Evolutionary conservation across 129 eudicot species (phyloP).

Genomic region (Chrysanthemum lavandulifolium): DNA sequence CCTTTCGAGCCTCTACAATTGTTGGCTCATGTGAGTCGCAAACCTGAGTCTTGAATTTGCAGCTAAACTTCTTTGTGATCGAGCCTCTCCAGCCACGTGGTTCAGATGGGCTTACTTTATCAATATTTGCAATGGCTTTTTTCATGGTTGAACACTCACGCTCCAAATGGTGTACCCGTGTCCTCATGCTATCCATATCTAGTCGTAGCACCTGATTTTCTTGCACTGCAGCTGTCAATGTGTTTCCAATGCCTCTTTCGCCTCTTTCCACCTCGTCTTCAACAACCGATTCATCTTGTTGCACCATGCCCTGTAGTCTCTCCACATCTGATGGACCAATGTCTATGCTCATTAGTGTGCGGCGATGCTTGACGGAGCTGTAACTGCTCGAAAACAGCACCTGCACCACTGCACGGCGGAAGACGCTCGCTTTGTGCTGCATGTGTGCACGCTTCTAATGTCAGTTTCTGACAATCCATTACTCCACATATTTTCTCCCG

Average conservation of each 20-base stretch:
- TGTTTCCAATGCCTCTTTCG: constrained; percentile 11
- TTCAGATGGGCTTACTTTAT: constrained; percentile 35
- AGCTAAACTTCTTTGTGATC: constrained; percentile 59
- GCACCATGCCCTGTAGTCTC: constrained; percentile 6
- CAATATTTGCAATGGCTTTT: constrained; percentile 71
- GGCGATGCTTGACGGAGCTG: constrained; percentile 98
- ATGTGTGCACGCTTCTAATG: constrained; percentile 96
- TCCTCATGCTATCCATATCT: constrained; percentile 96
- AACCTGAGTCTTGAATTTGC: constrained; percentile 93
- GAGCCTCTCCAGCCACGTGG: constrained; percentile 49
- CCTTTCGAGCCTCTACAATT: constrained; percentile 54
- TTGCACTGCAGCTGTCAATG: constrained; percentile 67
- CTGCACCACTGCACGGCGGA: constrained; percentile 85
- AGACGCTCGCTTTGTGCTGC: constrained; percentile 99
- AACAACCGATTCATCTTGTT: constrained; percentile 31
- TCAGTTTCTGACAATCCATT: constrained; percentile 88
- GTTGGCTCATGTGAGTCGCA: constrained; percentile 84
- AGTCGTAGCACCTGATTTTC: constrained; percentile 84
- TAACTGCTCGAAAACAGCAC: constrained; percentile 94
- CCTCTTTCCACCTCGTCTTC: constrained; percentile 25
- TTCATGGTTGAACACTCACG: constrained; percentile 86
- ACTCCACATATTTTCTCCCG: constrained; percentile 75
- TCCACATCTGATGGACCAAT: constrained; percentile 8
- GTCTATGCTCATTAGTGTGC: constrained; percentile 54
- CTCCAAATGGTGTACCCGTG: constrained; percentile 79